Evolutionary conservation across 306 rosid species (phyloP).

Genomic region (Dryas alaskensis): DNA sequence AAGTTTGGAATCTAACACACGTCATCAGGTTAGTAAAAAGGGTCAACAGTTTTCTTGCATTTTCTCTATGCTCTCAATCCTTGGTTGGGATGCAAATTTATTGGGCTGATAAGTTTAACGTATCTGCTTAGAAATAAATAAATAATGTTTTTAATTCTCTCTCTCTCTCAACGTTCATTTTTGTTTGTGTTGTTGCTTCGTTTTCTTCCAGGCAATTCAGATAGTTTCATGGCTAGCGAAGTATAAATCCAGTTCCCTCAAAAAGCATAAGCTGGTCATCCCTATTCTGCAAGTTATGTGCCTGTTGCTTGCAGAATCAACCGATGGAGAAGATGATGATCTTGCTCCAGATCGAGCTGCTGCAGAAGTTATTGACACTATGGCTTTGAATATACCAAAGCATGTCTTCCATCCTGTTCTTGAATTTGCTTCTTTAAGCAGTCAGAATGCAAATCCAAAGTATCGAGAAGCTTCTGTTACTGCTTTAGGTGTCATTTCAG

Average conservation of each 20-base stretch:
- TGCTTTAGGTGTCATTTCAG: slow-evolving; percentile 88
- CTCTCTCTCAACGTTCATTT: neutral
- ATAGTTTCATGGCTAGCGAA: slow-evolving; percentile 96
- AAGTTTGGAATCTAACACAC: slow-evolving; percentile 87
- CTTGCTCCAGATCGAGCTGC: slow-evolving; percentile 98
- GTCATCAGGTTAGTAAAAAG: slow-evolving; percentile 79
- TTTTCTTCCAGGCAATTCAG: slow-evolving; percentile 75
- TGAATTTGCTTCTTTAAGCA: slow-evolving; percentile 83
- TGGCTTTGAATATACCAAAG: slow-evolving; percentile 87
- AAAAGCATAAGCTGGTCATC: slow-evolving; percentile 77
- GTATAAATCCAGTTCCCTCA: slow-evolving; percentile 79
- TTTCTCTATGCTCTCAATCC: neutral
- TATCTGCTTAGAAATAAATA: neutral
- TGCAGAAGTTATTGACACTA: slow-evolving; percentile 95
- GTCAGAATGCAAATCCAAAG: slow-evolving; percentile 88
- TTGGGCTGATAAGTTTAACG: neutral
- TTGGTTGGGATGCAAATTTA: neutral
- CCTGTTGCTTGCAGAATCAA: slow-evolving; percentile 91
- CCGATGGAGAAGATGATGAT: slow-evolving; percentile 80
- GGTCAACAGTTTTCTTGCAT: slow-evolving; percentile 12
- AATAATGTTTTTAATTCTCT: neutral
- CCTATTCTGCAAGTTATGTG: slow-evolving; percentile 92
- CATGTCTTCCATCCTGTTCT: slow-evolving; percentile 77
- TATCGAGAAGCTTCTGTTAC: slow-evolving; percentile 97
- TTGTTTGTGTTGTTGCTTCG: slow-evolving; percentile 26